phyloP scores from a whole-genome alignment of 495 filamentous ascomycete species.

The Penicillium ucsense region DNA sequence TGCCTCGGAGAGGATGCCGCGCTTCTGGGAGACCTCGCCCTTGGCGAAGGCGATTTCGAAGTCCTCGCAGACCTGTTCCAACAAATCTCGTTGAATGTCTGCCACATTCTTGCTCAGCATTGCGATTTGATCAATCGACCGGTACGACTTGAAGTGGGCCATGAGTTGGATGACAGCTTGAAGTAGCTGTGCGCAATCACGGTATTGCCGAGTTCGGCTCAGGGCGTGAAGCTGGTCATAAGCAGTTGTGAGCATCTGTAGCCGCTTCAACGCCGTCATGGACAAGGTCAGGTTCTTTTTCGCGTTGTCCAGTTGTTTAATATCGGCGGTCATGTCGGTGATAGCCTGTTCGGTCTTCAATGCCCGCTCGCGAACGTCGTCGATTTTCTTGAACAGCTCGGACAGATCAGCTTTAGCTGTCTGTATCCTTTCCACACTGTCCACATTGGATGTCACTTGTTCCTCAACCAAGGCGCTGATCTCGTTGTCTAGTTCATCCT shows the following conservation, averaged over 20 bases:
- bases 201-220: slow-evolving; percentile 80
- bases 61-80: slow-evolving; percentile 97
- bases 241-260: slow-evolving; percentile 98
- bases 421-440: slow-evolving; percentile 82
- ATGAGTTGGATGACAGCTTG: slow-evolving; percentile 96
- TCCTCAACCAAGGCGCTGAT: slow-evolving; percentile 67
- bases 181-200: slow-evolving; percentile 89
- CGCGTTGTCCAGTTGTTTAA: slow-evolving; percentile 92
- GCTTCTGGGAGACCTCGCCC: slow-evolving; percentile 63
- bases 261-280: slow-evolving; percentile 93
- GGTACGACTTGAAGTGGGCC: slow-evolving; percentile 96
- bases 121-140: slow-evolving; percentile 96
- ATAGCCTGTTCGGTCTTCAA: slow-evolving; percentile 90
- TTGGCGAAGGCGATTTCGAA: slow-evolving; percentile 94
- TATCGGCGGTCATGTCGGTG: slow-evolving; percentile 98
- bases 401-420: slow-evolving; percentile 81
- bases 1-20: slow-evolving; percentile 67
- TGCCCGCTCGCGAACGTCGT: slow-evolving; percentile 82
- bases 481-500: slow-evolving; percentile 75
- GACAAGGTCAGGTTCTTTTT: slow-evolving; percentile 94
- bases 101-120: slow-evolving; percentile 87
- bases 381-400: slow-evolving; percentile 89
- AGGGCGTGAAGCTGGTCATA: slow-evolving; percentile 89
- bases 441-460: slow-evolving; percentile 78
- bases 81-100: slow-evolving; percentile 84